Evolutionary conservation across 192 early-diverging fungal species (phyloP).

Genomic region (Backusella sp.): DNA sequence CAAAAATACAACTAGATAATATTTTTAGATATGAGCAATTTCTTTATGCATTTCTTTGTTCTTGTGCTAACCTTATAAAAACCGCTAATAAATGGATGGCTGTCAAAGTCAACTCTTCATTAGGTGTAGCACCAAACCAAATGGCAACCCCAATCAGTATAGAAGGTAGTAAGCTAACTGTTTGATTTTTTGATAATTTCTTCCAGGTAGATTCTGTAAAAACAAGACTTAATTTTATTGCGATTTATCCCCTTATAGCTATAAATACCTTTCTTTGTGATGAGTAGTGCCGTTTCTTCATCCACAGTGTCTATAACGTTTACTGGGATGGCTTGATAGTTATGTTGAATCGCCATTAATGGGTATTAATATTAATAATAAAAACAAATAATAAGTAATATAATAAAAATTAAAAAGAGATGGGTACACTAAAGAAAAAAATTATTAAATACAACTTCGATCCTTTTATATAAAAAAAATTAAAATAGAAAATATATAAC

Average conservation of each 20-base stretch:
- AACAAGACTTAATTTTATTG: neutral
- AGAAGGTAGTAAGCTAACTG: constrained; percentile 21
- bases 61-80: constrained; percentile 25
- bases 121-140: constrained; percentile 28
- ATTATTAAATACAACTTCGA: neutral
- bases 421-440: neutral
- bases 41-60: neutral
- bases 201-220: constrained; percentile 2
- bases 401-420: neutral
- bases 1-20: constrained; percentile 42
- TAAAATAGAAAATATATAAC: neutral
- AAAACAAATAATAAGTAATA: neutral
- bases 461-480: neutral
- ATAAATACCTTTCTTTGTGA: neutral
- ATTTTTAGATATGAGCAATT: neutral
- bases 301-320: neutral
- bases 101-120: constrained; percentile 27
- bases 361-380: neutral
- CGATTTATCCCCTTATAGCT: neutral
- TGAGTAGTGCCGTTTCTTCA: neutral
- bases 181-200: constrained; percentile 8
- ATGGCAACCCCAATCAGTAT: constrained; percentile 17
- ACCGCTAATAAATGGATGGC: constrained; percentile 33
- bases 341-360: neutral
- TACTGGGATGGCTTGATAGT: constrained; percentile 2